These are phyloP conservation scores for Aaosphaeria pasadenensis DNA, from an alignment of 2,329 filamentous ascomycete genomes.

Conservation along the genomic window DNA sequence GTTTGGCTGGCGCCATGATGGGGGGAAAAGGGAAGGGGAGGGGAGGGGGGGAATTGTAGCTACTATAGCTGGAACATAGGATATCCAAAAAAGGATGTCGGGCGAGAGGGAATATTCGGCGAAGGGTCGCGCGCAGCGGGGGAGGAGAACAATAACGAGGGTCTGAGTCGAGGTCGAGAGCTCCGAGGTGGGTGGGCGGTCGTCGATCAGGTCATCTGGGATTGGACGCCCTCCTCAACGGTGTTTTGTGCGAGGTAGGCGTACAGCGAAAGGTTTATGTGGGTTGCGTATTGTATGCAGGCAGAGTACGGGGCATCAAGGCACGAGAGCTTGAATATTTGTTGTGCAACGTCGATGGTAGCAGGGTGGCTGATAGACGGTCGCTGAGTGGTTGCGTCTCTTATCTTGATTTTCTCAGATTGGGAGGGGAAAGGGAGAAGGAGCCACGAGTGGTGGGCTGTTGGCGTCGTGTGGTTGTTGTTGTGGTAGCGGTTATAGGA, in stretches of 20 bases:
- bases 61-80: constrained; percentile 17
- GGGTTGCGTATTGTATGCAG: too few relatives aligned
- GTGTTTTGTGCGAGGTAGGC: constrained; percentile 12
- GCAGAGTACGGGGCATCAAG: background rate
- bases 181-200: constrained; percentile 16
- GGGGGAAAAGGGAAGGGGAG: too few relatives aligned
- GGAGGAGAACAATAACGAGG: background rate
- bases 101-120: constrained; percentile 10
- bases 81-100: constrained; percentile 29
- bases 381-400: too few relatives aligned
- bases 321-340: constrained; percentile 1
- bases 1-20: constrained; percentile 36
- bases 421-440: too few relatives aligned
- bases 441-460: too few relatives aligned
- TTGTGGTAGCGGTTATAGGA: too few relatives aligned
- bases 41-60: background rate
- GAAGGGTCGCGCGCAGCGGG: background rate
- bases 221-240: constrained; percentile 30
- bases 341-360: background rate
- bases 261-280: background rate
- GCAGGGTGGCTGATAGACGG: too few relatives aligned
- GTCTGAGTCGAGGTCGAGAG: background rate
- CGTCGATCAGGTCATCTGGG: constrained; percentile 33
- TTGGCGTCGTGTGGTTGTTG: too few relatives aligned
- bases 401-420: too few relatives aligned